Evolutionary conservation across 2,329 filamentous ascomycete species (phyloP), one percentile per base, ranked within the genome.

Genomic region (Orbilia ellipsospora): DNA sequence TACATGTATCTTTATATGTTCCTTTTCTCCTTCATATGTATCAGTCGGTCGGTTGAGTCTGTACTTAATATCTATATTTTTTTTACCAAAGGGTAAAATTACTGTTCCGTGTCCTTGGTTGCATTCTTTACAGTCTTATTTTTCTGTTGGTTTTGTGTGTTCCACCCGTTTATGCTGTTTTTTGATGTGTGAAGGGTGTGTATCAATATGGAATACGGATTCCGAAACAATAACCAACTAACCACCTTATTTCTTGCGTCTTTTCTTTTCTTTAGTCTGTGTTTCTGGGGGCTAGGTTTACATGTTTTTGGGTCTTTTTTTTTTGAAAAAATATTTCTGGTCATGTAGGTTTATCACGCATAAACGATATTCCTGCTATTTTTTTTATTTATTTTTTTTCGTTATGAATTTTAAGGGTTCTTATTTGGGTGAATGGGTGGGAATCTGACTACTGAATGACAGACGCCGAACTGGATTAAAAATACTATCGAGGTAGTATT

Each of bases 1-100:
- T 18, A 56, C 23, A 59, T 59, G 55, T 59, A 59, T 26, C 55
- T 59, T 59, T 59, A 56, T 31, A 36, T 36, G 44, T 59, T 59
- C 42, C 57, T 36, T 16, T 26, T 26, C 56, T 48, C 13, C 16
- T 8, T 45, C 28, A n/a, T 48, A 10, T 15, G 20, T n/a, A n/a
- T 42, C 18, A 16, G 40, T 18, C 26, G n/a, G 44, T 44, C 36
- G 4, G 55, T 59, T 40, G 55, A 26, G 55, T 26, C 31, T 40
- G 40, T 12, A 23, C 10, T 26, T 59, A 59, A 59, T 59, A 23
- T 59, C 28, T 36, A 59, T 59, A 31, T 7, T 59, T 40, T 59
- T 59, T n/a, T 59, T 23, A 45, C 36, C 31, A 36, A 26, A 59
- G 23, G 55, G 44, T 59, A 26, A 23, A 45, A 55, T 23, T 28